These are phyloP conservation scores for Knufia fluminis DNA, from an alignment of 2,329 filamentous ascomycete genomes.

Conservation along the genomic window DNA sequence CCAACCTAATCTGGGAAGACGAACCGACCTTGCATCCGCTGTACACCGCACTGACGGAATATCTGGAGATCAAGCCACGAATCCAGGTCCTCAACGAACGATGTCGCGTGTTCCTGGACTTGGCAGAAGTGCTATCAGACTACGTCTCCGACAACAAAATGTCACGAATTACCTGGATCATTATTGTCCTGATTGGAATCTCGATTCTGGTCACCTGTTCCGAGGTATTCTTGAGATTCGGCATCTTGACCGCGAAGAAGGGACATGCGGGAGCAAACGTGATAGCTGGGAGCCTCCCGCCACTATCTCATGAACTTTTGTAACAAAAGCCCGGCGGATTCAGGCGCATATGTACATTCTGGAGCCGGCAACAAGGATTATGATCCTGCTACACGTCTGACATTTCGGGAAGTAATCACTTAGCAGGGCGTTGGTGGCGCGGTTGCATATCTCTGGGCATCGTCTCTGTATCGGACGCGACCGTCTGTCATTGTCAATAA, in stretches of 20 bases:
- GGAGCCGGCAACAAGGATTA: neutral
- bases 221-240: conserved; percentile 81
- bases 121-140: conserved; percentile 89
- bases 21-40: conserved; percentile 91
- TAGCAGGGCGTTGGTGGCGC: neutral
- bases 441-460: neutral
- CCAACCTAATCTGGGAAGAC: conserved; percentile 97
- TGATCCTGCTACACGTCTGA: neutral
- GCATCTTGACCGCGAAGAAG: conserved; percentile 46
- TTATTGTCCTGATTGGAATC: conserved; percentile 85
- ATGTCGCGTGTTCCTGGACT: conserved; percentile 89
- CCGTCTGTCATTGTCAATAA: neutral
- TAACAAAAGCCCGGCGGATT: conserved; percentile 1
- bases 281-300: neutral
- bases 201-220: conserved; percentile 85
- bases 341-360: neutral
- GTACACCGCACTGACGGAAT: conserved; percentile 89
- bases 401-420: neutral
- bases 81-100: conserved; percentile 96
- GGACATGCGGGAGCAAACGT: conserved; percentile 5
- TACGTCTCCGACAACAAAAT: conserved; percentile 90
- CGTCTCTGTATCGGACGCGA: neutral
- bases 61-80: conserved; percentile 91
- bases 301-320: conserved; percentile 8
- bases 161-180: conserved; percentile 85